These are phyloP conservation scores for Fennellomyces sp. DNA, from an alignment of 371 early-diverging fungal species.

Conservation along the genomic window DNA sequence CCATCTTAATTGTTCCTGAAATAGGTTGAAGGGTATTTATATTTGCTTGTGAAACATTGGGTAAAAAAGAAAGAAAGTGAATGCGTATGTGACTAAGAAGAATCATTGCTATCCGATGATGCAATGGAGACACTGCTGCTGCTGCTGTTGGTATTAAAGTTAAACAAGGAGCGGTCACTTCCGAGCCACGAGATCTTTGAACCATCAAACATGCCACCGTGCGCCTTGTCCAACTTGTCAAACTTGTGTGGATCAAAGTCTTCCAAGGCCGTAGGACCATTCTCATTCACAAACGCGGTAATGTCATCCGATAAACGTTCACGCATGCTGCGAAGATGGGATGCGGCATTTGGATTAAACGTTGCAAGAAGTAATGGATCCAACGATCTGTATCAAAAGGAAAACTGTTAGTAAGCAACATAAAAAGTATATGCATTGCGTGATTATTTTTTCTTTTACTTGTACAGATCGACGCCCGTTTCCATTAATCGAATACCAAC, in stretches of 20 bases:
- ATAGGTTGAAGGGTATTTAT: too few species aligned
- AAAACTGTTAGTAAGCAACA: background rate
- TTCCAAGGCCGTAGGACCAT: slow-evolving; percentile 32
- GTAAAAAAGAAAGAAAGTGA: too few species aligned
- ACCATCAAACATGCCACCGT: slow-evolving; percentile 10
- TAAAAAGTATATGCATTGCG: too few species aligned
- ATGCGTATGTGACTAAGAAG: too few species aligned
- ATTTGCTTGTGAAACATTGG: too few species aligned
- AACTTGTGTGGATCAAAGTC: slow-evolving; percentile 41
- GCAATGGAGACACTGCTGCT: background rate
- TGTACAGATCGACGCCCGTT: slow-evolving; percentile 64
- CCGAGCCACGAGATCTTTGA: slow-evolving; percentile 11
- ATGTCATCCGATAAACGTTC: slow-evolving; percentile 31
- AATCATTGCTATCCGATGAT: background rate
- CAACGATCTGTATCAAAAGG: slow-evolving; percentile 15
- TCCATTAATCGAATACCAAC: slow-evolving; percentile 58
- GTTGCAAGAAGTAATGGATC: slow-evolving; percentile 26
- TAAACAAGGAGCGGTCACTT: slow-evolving; percentile 10
- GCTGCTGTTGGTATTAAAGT: slow-evolving; percentile 1
- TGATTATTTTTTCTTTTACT: too few species aligned
- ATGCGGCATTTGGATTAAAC: slow-evolving; percentile 22
- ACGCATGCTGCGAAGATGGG: slow-evolving; percentile 26
- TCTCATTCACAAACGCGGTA: slow-evolving; percentile 42
- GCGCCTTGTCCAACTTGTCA: slow-evolving; percentile 26
- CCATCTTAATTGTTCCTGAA: too few species aligned